Base-by-base conservation (phyloP, 2,329 filamentous ascomycete genomes). In the Ophiostoma novo-ulmi region DNA sequence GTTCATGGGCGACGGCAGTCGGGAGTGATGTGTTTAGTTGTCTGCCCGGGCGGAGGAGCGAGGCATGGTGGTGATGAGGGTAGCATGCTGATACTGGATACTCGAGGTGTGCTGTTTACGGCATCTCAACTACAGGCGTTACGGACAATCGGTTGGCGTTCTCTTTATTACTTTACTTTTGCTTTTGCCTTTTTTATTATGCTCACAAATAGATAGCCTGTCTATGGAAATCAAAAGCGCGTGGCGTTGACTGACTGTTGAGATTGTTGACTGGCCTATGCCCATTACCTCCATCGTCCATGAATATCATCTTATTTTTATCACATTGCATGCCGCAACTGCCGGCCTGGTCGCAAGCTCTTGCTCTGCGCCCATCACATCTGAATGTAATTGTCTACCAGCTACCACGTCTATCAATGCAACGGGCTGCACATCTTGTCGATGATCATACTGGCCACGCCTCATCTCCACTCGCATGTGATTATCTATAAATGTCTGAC, bases 391-490 rank as follows among this genome's bases (percentile, higher is more conserved):
- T n/a, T 48, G 44, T 20, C 44, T 39, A 39, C 38, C 38, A 39
- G 38, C 38, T 39, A 13, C 38, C 38, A 39, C 22, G 52, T 31
- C 52, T 26, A 58, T 58, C 52, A 58, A 58, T 26, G 10, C 52
- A 58, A 58, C 52, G 22, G 52, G 22, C 11, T 58, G 52, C 52
- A 58, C 52, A 58, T 58, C 44, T 5, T 58, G 52, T 58, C 52
- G 52, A 58, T 58, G 52, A 10, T 58, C 52, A 58, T 58, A 26
- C 52, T 26, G 52, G 3, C n/a, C 10, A 13, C 52, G 8, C 10
- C 52, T 20, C 44, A 20, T 48, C 44, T 48, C 17, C 7, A n/a
- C 38, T 39, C 17, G 44, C 44, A 48, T 48, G 44, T 48, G 44
- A 48, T n/a, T 48, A 48, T 48, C 14, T 48, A 5, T 48, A 3